Evolutionary conservation across 2,329 filamentous ascomycete genomes (phyloP), one percentile per base, ranked within the genome.

Genomic region (Dactylellina parvicollis): DNA sequence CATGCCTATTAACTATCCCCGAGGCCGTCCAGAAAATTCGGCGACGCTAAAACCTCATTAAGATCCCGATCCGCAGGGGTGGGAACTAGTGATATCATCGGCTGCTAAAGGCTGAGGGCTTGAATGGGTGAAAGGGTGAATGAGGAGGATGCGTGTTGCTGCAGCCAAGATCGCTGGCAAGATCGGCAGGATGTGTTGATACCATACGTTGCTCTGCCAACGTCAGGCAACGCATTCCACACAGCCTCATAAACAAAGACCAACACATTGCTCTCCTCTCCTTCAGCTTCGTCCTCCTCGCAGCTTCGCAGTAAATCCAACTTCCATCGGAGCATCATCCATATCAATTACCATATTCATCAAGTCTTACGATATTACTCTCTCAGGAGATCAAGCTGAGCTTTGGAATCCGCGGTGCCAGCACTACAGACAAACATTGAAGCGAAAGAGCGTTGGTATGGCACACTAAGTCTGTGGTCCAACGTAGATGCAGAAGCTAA

Each of bases 181-280:
- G 4, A 18, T 18, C 40, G 40, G n/a, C 40, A 44, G 22, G 40
- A 20, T 14, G 40, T 44, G 40, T n/a, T 5, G 40, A 44, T 44
- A 34, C 32, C 1, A 8, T 14, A 14, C 47, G 67, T 72, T 72
- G 67, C 60, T 61, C 67, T 38, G 67, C 59, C 67, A 64, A 72
- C 66, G 34, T 28, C 50, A 34, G 20, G 50, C 59, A 65, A 59
- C 47, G 16, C 60, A 62, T 40, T 20, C 32, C 16, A 28, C 56
- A 44, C 34, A 4, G 30, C 42, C 24, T 16, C 10, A 38, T 72
- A 72, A 72, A 72, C 67, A 72, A 64, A 64, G 20, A 30, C 56
- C 66, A 62, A 62, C 56, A 14, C 57, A 62, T 47, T n/a, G n/a
- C n/a, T n/a, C n/a, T n/a, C 42, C 38, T 24, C 14, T 16, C 26